Conservation (phyloP, 1,284 basidiomycete genomes). For the Inonotus hispidus region DNA sequence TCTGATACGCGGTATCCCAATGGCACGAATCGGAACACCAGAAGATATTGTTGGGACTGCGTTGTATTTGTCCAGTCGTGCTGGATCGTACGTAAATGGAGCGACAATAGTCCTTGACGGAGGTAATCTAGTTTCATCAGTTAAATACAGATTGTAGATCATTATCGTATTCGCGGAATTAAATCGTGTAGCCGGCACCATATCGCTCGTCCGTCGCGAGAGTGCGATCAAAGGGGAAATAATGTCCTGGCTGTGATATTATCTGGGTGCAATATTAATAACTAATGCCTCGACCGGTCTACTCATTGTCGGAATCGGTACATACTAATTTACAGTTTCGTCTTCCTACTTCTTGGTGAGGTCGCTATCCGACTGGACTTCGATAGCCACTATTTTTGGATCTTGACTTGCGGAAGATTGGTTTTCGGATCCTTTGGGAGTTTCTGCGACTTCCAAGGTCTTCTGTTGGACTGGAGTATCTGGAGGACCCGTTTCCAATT, state of each 20-base stretch:
- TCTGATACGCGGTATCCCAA: constrained; percentile 44
- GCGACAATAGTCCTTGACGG: constrained; percentile 59
- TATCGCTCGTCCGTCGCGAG: too few species aligned
- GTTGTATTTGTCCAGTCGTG: constrained; percentile 54
- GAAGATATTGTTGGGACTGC: constrained; percentile 62
- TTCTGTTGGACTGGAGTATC: background rate
- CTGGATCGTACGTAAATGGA: constrained; percentile 59
- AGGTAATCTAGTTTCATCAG: constrained; percentile 35
- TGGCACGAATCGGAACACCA: constrained; percentile 52
- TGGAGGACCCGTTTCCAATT: background rate
- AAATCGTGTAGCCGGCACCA: too few species aligned
- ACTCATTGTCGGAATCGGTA: too few species aligned
- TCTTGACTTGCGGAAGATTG: background rate
- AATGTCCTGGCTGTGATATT: background rate
- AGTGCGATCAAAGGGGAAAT: background rate
- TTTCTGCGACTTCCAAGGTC: background rate
- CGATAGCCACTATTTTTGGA: background rate
- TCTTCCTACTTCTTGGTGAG: background rate
- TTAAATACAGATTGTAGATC: constrained; percentile 10
- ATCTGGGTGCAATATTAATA: background rate
- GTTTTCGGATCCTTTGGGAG: background rate
- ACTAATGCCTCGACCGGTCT: background rate
- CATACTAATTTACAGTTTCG: background rate
- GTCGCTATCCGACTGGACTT: background rate
- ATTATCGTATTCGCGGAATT: too few species aligned